Base-by-base conservation (phyloP, 192 early-diverging fungal species). In the Dissophora ornata region DNA sequence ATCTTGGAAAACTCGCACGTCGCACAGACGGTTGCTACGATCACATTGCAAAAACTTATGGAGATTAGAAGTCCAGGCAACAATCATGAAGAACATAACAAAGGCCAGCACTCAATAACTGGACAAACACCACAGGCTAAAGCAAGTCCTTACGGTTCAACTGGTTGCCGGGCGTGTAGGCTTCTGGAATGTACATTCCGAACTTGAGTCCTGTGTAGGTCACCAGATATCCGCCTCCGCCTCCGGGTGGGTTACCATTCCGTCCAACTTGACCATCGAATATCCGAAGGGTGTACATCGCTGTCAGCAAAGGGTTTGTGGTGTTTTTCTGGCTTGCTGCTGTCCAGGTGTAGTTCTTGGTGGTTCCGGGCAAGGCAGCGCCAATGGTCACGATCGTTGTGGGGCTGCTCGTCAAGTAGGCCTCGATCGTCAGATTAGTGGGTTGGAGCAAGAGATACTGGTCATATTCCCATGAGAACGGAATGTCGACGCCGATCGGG, bases 271-370 rank as follows among this genome's bases (percentile, higher is more conserved):
- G 46, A 38, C 59, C 50, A 51, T 62, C 58, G 45, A 62, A 62
- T 24, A 62, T 62, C 44, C 64, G 49, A 12, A 67, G 44, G 26
- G 58, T 57, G 26, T 77, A 62, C 10, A 62, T 42, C 2, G 34
- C 58, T 30, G 64, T 62, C 9, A 3, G 33, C 15, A 77, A 24
- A 11, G 73, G 59, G 13, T 66, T 26, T 4, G 73, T 62, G 18
- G 10, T 1, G 19, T 77, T 77, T 26, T 34, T 40, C 22, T 77
- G 73, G 4, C 21, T 62, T 15, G 44, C 58, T 41, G 36, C 65
- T 18, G 73, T 34, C 73, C 73, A 77, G 33, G 73, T 77, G 26
- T 51, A 77, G 53, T 77, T 77, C 21, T 26, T 42, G 19, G 38
- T n/a, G 53, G 52, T 77, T 34, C 73, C 73, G 10, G 73, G 57